These are phyloP conservation scores for Cutaneotrichosporon curvatum DNA, from an alignment of 1,284 basidiomycete genomes.

Conservation along the genomic window DNA sequence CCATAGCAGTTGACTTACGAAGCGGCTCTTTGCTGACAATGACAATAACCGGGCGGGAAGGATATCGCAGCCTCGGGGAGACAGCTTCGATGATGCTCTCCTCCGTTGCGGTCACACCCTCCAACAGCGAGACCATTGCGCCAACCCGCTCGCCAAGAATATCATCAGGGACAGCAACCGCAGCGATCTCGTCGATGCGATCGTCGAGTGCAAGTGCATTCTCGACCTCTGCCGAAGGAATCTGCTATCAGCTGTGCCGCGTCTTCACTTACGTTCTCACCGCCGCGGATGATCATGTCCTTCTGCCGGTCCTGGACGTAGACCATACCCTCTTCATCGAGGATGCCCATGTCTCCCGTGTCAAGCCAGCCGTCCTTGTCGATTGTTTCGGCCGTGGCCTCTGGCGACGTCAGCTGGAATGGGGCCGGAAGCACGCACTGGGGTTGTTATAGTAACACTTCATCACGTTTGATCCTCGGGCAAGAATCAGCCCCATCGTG, in stretches of 20 bases:
- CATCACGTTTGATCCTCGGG: constrained; percentile 39
- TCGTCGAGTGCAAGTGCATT: constrained; percentile 34
- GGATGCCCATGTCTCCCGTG: constrained; percentile 35
- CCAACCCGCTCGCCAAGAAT: constrained; percentile 38
- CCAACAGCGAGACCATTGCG: constrained; percentile 25
- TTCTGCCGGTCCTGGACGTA: constrained; percentile 39
- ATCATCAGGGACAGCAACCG: constrained; percentile 31
- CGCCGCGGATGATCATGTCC: constrained; percentile 42
- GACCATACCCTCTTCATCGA: constrained; percentile 35
- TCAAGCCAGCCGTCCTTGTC: constrained; percentile 40
- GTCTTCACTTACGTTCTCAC: constrained; percentile 27
- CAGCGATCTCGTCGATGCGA: constrained; percentile 32
- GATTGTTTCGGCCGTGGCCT: constrained; percentile 28
- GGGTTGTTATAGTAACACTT: constrained; percentile 23
- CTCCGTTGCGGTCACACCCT: constrained; percentile 5
- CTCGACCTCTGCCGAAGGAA: constrained; percentile 37
- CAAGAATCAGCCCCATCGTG: constrained; percentile 26
- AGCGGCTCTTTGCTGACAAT: constrained; percentile 3
- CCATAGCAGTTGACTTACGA: constrained; percentile 3
- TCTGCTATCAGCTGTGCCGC: constrained; percentile 23
- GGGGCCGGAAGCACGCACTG: not conserved
- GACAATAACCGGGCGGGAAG: constrained; percentile 10
- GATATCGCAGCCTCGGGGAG: constrained; percentile 3
- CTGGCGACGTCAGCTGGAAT: no score
- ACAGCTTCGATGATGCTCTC: constrained; percentile 3